Base-by-base conservation (phyloP, 306 rosid genomes). In the Senna siamea region DNA sequence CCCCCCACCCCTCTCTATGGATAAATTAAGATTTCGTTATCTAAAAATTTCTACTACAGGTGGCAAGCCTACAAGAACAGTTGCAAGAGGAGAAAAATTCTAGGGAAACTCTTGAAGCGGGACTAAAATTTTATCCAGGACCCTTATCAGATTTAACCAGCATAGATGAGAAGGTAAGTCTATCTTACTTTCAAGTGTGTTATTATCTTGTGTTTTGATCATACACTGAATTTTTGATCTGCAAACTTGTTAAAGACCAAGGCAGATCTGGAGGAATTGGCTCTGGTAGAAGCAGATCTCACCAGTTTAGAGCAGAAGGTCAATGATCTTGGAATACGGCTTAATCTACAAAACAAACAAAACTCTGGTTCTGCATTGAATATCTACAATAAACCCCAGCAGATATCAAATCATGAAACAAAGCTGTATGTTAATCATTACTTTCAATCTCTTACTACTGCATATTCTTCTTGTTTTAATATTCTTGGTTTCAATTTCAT, bases 241-340 rank as follows among this genome's bases (percentile, higher is more conserved):
- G 48, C 34, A 75, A 71, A 64, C 72, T 66, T 77, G 76, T 69
- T 68, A 77, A 81, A 95, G 99, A 85, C 85, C 46, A 88, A 77
- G 88, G 79, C 84, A 78, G 91, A 88, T 66, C 85, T 92, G 52
- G 85, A 80, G 78, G 96, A 92, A 84, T 78, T 90, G 75, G 81
- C 89, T 59, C 73, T 66, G 72, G 84, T 76, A 61, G 97, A 84
- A 83, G 80, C 69, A 10, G 93, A 86, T 59, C 85, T 90, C 52
- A 67, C 71, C 76, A 76, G 81, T 70, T 83, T 95, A 76, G 91
- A 81, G 35, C 73, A 75, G 79, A 87, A 80, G 85, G 83, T 86
- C 58, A 80, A 70, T 70, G 87, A 86, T 68, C 81, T 92, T 15
- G 89, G 79, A 44, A 50, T 19, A 79, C 90, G 87, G 87, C 92